These are phyloP conservation scores for Colletotrichum sp. DNA, from an alignment of 2,329 filamentous ascomycete genomes.

Conservation along the genomic window DNA sequence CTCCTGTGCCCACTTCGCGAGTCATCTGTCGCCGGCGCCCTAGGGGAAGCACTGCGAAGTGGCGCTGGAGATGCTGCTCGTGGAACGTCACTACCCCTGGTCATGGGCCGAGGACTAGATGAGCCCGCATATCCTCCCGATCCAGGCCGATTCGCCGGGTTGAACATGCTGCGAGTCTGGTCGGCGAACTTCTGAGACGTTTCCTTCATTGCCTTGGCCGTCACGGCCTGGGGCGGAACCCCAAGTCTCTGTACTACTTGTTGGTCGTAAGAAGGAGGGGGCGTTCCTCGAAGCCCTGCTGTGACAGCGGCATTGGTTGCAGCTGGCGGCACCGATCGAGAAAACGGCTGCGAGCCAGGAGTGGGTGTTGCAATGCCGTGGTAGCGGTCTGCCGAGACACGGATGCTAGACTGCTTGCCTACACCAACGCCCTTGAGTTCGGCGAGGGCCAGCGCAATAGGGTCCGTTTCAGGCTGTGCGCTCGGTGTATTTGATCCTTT, in stretches of 20 bases:
- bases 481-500: conserved; percentile 39
- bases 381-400: conserved; percentile 96
- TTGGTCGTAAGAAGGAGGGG: conserved; percentile 86
- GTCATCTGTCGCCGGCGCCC: conserved; percentile 59
- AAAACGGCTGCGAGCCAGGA: conserved; percentile 52
- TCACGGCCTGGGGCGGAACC: conserved; percentile 89
- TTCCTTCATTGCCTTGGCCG: conserved; percentile 93
- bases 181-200: conserved; percentile 87
- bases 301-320: conserved; percentile 47
- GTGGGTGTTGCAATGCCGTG: conserved; percentile 90
- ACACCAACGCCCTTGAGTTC: conserved; percentile 85
- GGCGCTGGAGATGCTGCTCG: conserved; percentile 72
- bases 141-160: conserved; percentile 35
- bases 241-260: conserved; percentile 78
- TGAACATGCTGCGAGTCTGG: conserved; percentile 83
- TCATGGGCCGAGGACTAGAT: conserved; percentile 59
- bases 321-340: conserved; percentile 45
- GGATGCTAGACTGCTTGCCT: conserved; percentile 76
- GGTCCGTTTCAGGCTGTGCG: conserved; percentile 73
- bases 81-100: conserved; percentile 63
- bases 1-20: conserved; percentile 42
- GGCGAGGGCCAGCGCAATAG: conserved; percentile 89
- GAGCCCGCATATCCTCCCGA: conserved; percentile 41
- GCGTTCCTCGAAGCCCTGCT: conserved; percentile 72
- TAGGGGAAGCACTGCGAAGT: conserved; percentile 66